Conservation (phyloP, 2,329 filamentous ascomycete species). For the Clonostachys rhizophaga region DNA sequence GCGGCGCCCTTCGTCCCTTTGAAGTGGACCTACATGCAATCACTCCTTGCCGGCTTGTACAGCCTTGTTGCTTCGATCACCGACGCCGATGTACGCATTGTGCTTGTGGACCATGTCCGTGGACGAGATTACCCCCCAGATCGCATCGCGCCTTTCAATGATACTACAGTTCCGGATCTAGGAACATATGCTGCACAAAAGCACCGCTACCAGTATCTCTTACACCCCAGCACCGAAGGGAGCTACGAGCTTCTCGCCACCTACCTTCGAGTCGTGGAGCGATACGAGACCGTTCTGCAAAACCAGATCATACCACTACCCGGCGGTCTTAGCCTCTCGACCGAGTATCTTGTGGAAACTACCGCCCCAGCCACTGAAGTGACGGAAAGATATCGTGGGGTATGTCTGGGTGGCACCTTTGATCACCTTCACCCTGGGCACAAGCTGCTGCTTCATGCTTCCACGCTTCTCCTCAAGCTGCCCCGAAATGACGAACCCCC, state of each 20-base stretch:
- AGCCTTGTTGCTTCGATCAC: slow-evolving; percentile 67
- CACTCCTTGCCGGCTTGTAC: slow-evolving; percentile 74
- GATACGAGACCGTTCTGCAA: slow-evolving; percentile 38
- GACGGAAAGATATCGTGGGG: slow-evolving; percentile 23
- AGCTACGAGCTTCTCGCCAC: slow-evolving; percentile 52
- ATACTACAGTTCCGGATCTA: slow-evolving; percentile 42
- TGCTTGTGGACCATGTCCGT: slow-evolving; percentile 63
- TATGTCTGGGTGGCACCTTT: slow-evolving; percentile 90
- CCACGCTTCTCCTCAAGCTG: slow-evolving; percentile 64
- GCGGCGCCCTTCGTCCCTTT: slow-evolving; percentile 56
- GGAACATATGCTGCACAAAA: slow-evolving; percentile 45
- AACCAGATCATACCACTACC: slow-evolving; percentile 46
- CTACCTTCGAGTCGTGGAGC: slow-evolving; percentile 43
- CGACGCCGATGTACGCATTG: slow-evolving; percentile 65
- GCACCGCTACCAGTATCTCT: slow-evolving; percentile 62
- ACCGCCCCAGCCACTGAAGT: background rate
- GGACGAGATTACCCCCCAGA: slow-evolving; percentile 21
- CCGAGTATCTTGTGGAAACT: background rate
- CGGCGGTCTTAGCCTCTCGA: slow-evolving; percentile 41
- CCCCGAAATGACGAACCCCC: slow-evolving; percentile 11
- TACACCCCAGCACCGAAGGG: slow-evolving; percentile 59
- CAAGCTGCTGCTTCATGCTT: slow-evolving; percentile 92
- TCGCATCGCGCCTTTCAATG: slow-evolving; percentile 31
- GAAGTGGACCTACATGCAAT: slow-evolving; percentile 43
- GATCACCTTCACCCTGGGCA: slow-evolving; percentile 94